Base-by-base conservation (phyloP, 768 basidiomycete species). In the Kwoniella dejecticola region DNA sequence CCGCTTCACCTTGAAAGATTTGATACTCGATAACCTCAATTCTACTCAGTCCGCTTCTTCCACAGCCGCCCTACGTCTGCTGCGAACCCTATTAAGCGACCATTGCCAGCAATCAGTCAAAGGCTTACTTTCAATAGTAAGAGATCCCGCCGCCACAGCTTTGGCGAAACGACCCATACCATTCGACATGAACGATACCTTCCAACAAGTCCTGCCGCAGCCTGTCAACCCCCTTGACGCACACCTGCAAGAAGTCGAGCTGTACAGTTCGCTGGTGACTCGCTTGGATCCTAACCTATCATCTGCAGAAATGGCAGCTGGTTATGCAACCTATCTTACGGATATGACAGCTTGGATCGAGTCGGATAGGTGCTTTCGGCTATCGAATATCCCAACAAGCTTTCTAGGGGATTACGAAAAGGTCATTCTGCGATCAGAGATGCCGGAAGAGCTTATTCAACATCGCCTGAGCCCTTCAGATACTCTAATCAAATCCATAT, bases 1-100 rank as follows among this genome's bases (percentile, higher is more conserved):
- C 12, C 85, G 92, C 17, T 97, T 92, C 81, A 94, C 91, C 4
- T 82, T 97, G 40, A 92, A 91, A 75, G 95, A 98, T 70, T 83
- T 97, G 31, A 80, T 98, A 7, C 70, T 90, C 49, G 84, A 90
- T 45, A 92, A 92, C 72, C 80, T 96, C 23, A 82, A 84, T 23
- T 91, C 90, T 4, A 81, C 81, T 54, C 84, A 83, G 10, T 84
- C 86, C 60, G 77, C 85, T 0, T 86, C 90, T 0, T 83, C 84
- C 1, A 87, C 88, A 0, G 85, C 90, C 10, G 90, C 91, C 2
- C 81, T 96, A 52, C 89, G 90, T 68, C 82, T 98, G 8, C 80
- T 95, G 4, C 86, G 88, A 63, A 87, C 89, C 0, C 82, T 95
- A 74, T 82, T 95, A 8, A 74, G 83, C 38, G 82, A 84, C 27